Evolutionary conservation across 2,329 filamentous ascomycete genomes (phyloP), one percentile per base, ranked within the genome.

Genomic region (Chaetomium sp.): DNA sequence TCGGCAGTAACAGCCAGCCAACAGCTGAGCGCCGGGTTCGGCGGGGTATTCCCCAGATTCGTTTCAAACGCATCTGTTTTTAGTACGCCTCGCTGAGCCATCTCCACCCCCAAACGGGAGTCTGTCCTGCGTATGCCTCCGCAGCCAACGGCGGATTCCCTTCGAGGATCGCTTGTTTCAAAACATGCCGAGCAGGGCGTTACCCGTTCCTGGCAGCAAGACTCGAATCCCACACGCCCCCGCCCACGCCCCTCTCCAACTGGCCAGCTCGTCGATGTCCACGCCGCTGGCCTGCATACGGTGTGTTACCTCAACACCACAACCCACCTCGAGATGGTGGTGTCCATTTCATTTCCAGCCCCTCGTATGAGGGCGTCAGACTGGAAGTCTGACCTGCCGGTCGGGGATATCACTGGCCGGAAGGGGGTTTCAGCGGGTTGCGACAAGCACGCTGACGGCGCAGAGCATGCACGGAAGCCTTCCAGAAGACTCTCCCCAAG

Each of bases 401-500:
- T 63, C 62, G 64, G 64, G n/a, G 45, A 50, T 53, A 56, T 56
- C 53, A 60, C 51, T 63, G 47, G 57, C 64, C 64, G 49, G 57
- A 27, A 50, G 55, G 25, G 35, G 65, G 64, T 65, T 66, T 61
- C 66, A 68, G 50, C 31, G 50, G 33, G 29, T n/a, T 55, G 33
- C 35, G 29, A 13, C 25, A 33, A 42, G 57, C 64, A 65, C 45
- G 60, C 31, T 50, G 47, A 53, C 62, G 64, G 64, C 67, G 58
- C 59, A 38, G 62, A 33, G 56, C 9, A 57, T 53, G 67, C 66
- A 57, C 63, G 62, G 67, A 70, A 70, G 65, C 35, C 51, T 69
- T 70, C 69, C 25, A 68, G 69, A 70, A 70, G 42, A 38, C 47
- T 51, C 50, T 38, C 23, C 45, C 45, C 45, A 19, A 57, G 45